phyloP scores from a whole-genome alignment of 139 green algal species.

The Limnomonas spitsbergensis region DNA sequence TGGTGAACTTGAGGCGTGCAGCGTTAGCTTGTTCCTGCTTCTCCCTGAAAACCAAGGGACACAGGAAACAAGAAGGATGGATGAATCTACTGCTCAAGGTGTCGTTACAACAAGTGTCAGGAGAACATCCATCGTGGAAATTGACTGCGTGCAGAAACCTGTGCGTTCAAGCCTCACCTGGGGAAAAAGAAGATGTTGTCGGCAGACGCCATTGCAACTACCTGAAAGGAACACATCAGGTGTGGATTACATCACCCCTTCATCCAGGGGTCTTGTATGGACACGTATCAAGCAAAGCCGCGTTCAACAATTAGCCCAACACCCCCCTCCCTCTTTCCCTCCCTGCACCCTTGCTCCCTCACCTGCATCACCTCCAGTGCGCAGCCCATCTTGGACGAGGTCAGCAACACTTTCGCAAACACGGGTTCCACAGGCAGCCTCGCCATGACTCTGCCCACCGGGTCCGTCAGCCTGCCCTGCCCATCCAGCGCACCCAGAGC shows the following conservation, averaged over 20 bases:
- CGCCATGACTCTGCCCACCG: constrained; percentile 56
- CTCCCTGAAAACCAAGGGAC: constrained; percentile 24
- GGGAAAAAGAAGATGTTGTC: constrained; percentile 64
- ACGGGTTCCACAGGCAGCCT: constrained; percentile 83
- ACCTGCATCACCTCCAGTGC: constrained; percentile 57
- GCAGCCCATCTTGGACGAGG: constrained; percentile 62
- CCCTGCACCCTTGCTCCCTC: no score
- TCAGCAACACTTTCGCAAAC: constrained; percentile 67
- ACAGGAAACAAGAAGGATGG: background rate
- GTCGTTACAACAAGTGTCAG: background rate
- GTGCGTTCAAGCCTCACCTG: constrained; percentile 27
- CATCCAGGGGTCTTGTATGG: no score
- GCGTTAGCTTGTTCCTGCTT: constrained; percentile 62
- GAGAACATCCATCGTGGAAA: no score
- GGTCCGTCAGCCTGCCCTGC: constrained; percentile 44
- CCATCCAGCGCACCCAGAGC: constrained; percentile 76
- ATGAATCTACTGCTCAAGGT: background rate
- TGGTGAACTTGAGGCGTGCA: constrained; percentile 61
- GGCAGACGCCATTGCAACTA: constrained; percentile 72
- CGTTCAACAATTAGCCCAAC: no score
- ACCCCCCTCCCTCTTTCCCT: no score
- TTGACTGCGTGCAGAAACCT: no score
- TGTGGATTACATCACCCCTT: no score
- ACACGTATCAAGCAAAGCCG: no score
- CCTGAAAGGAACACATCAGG: no score